Evolutionary conservation across 2,329 filamentous ascomycete genomes (phyloP).

Genomic region (Penicillium glabrum): DNA sequence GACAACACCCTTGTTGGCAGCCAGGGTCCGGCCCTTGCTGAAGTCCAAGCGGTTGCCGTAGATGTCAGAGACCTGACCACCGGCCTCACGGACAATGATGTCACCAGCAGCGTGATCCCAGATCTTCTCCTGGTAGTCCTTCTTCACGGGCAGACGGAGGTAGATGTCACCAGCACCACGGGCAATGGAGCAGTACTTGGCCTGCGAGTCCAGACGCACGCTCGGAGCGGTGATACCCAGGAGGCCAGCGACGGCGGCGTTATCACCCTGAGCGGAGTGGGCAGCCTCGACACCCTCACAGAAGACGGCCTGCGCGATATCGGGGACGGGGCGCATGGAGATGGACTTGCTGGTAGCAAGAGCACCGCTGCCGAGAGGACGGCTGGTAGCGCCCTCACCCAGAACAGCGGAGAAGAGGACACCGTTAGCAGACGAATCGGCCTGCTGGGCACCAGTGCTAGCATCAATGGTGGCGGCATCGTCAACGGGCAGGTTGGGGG

Average conservation of each 20-base stretch:
- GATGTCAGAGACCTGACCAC: slow-evolving; percentile 87
- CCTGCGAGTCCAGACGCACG: slow-evolving; percentile 95
- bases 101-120: slow-evolving; percentile 98
- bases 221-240: slow-evolving; percentile 86
- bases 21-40: slow-evolving; percentile 77
- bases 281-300: slow-evolving; percentile 95
- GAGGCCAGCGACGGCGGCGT: slow-evolving; percentile 77
- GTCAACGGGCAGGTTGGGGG: slow-evolving; percentile 90
- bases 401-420: slow-evolving; percentile 84
- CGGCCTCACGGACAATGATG: slow-evolving; percentile 89
- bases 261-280: slow-evolving; percentile 86
- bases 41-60: slow-evolving; percentile 85
- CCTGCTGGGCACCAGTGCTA: slow-evolving; percentile 71
- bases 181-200: slow-evolving; percentile 95
- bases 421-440: slow-evolving; percentile 72
- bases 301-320: slow-evolving; percentile 81
- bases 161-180: slow-evolving; percentile 94
- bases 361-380: slow-evolving; percentile 62
- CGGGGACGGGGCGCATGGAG: slow-evolving; percentile 72
- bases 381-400: slow-evolving; percentile 76
- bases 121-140: slow-evolving; percentile 96
- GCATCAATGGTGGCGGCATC: slow-evolving; percentile 70
- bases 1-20: slow-evolving; percentile 89
- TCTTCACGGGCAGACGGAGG: slow-evolving; percentile 79
- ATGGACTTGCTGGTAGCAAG: slow-evolving; percentile 61